A percentile compares a stretch with the other conserved stretches of the same genome.
These are phyloP conservation scores for Cladophialophora psammophila DNA, from an alignment of 2,329 filamentous ascomycete genomes.

Conservation along the genomic window DNA sequence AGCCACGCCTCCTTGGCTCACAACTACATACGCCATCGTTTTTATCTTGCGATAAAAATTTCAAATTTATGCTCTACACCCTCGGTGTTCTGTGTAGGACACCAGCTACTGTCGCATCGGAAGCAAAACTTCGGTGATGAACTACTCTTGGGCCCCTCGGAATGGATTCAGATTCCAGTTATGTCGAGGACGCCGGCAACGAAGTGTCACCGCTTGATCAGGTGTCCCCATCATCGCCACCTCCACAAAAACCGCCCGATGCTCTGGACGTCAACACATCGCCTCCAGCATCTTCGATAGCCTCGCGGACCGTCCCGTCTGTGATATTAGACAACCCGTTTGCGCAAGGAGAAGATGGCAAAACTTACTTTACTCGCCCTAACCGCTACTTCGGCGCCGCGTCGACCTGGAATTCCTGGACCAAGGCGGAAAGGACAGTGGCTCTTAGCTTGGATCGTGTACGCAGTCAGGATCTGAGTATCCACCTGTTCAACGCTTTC, in stretches of 20 bases:
- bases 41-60: too few species aligned
- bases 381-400: conserved; percentile 76
- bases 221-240: conserved; percentile 19
- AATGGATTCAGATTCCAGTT: conserved; percentile 28
- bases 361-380: conserved; percentile 55
- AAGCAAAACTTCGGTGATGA: not conserved
- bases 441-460: conserved; percentile 69
- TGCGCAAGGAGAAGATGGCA: conserved; percentile 26
- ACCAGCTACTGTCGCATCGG: not conserved
- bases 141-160: not conserved
- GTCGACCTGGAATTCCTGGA: conserved; percentile 84
- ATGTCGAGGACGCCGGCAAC: conserved; percentile 18
- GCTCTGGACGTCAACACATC: not conserved
- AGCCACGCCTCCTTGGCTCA: too few species aligned
- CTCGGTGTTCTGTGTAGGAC: not conserved
- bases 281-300: not conserved
- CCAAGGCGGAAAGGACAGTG: conserved; percentile 78
- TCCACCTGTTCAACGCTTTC: conserved; percentile 82
- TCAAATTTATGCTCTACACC: not conserved
- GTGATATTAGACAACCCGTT: conserved; percentile 11
- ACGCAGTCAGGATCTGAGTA: conserved; percentile 70
- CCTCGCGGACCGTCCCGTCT: conserved; percentile 14
- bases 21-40: too few species aligned
- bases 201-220: not conserved
- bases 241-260: not conserved